Evolutionary conservation across 106 monocot species (phyloP), one percentile per base, ranked within the genome.

Genomic region (Dendrobium catenatum): DNA sequence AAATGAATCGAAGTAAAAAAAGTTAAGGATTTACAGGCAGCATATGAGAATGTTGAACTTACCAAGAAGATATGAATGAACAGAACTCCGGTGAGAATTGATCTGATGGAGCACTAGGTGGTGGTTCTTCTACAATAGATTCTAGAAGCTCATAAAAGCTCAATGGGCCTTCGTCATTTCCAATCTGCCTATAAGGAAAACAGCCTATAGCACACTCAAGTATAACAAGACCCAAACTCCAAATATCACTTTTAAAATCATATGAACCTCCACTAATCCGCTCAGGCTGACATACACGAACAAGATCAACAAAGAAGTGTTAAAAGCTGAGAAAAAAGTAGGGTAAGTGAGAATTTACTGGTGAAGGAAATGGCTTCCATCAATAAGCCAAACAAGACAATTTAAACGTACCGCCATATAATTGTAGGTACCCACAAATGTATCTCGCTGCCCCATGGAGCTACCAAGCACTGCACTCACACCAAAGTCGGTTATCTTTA

Each of bases 31-130:
- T 37, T 37, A 37, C 16, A 68, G 48, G 3, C 37, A 37, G 37
- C 19, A 49, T 42, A 18, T 22, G 18, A 68, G 31, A 73, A 73
- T 5, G 27, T 20, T 76, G 22, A 40, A 37, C 76, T 82, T 94
- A 98, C 98, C 98, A 95, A 55, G 91, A 83, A 77, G 98, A 93
- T 80, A 98, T 93, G 82, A 98, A 98, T 49, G 94, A 93, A 87
- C 98, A 98, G 33, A 98, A 91, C 84, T 98, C 98, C 46, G 98
- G 98, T 8, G 98, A 98, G 78, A 98, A 98, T 78, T 98, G 98
- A 86, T 98, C 98, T 47, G 89, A 16, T 17, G 98, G 98, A 24
- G 94, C 98, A 82, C 87, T 86, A 44, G 98, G 94, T 73, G 94
- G 86, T 51, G 94, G 93, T 61, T 94, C 92, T 10, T 93, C 94